Base-by-base conservation (phyloP, 2,329 filamentous ascomycete genomes). In the Ophiostoma himal-ulmi region DNA sequence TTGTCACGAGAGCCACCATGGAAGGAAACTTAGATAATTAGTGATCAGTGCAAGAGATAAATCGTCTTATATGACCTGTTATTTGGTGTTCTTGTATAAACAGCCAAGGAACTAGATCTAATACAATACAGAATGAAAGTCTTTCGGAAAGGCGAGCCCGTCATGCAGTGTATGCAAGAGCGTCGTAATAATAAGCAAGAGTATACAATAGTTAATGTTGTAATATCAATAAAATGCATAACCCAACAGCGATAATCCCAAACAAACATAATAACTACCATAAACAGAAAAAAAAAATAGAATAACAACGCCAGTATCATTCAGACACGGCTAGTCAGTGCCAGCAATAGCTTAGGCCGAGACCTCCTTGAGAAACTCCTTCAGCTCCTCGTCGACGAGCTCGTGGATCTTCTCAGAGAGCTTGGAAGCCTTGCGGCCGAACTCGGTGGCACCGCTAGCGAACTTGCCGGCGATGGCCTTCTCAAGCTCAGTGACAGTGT, bases 351-450 rank as follows among this genome's bases (percentile, higher is more conserved):
- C 68, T 79, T 79, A 82, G 68, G 74, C 76, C 65, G 74, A 73
- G 66, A 87, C 74, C 77, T 88, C 85, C 75, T 85, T 81, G 70
- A 88, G 80, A 76, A 89, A 86, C 77, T 85, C 82, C 79, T 85
- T 80, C 65, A 89, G 80, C 81, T 89, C 86, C 79, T 86, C 82
- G 34, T 89, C 85, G 68, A 89, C 84, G 48, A 88, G 78, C 73
- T 87, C 81, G 76, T 88, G 84, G 74, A 89, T 85, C 84, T 88
- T 88, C 81, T 86, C 82, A 73, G 86, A 84, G 73, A 89, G 79
- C 82, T 88, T 84, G 80, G 87, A 84, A 30, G 85, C 85, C 83
- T 88, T 86, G 76, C 78, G 80, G 70, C 83, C 80, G 72, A 87
- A 77, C 39, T 81, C 77, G 77, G 86, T 83, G 73, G 83, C 82